These are phyloP conservation scores for Coemansia sp. DNA, from an alignment of 192 early-diverging fungal genomes.

Conservation along the genomic window DNA sequence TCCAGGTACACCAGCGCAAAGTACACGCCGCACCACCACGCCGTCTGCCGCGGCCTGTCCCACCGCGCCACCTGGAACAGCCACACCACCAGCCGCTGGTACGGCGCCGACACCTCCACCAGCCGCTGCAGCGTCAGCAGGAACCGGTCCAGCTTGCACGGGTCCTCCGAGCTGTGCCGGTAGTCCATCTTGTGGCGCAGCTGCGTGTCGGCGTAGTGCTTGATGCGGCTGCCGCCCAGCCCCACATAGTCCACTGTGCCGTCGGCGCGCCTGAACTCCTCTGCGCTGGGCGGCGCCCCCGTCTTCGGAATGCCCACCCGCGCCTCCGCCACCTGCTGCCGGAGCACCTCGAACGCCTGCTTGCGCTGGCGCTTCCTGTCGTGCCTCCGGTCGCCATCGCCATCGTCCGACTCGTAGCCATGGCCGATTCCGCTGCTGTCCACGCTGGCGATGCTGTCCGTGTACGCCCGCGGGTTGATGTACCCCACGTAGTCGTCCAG, in stretches of 20 bases:
- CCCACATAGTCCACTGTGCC: slow-evolving; percentile 42
- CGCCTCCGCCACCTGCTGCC: slow-evolving; percentile 42
- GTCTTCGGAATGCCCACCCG: slow-evolving; percentile 47
- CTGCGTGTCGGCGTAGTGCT: slow-evolving; percentile 50
- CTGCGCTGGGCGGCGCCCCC: slow-evolving; percentile 20
- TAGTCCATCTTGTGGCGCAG: slow-evolving; percentile 50
- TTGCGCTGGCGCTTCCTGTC: slow-evolving; percentile 33
- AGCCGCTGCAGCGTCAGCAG: slow-evolving; percentile 49
- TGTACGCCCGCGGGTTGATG: slow-evolving; percentile 9
- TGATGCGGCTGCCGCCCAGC: slow-evolving; percentile 23
- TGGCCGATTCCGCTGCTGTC: slow-evolving; percentile 3
- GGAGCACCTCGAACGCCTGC: slow-evolving; percentile 45
- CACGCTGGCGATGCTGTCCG: slow-evolving; percentile 8
- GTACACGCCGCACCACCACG: slow-evolving; percentile 52
- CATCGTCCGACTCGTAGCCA: background rate
- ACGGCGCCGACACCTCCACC: slow-evolving; percentile 52
- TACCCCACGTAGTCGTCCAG: slow-evolving; percentile 35
- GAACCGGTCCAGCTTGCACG: slow-evolving; percentile 51
- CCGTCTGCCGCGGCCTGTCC: slow-evolving; percentile 44
- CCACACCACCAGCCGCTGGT: slow-evolving; percentile 53
- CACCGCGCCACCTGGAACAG: slow-evolving; percentile 52
- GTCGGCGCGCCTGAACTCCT: slow-evolving; percentile 25
- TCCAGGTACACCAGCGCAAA: slow-evolving; percentile 45
- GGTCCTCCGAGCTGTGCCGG: slow-evolving; percentile 47
- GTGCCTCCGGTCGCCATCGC: slow-evolving; percentile 3